phyloP scores from a whole-genome alignment of 371 early-diverging fungal species.

The Synchytrium microbalum region DNA sequence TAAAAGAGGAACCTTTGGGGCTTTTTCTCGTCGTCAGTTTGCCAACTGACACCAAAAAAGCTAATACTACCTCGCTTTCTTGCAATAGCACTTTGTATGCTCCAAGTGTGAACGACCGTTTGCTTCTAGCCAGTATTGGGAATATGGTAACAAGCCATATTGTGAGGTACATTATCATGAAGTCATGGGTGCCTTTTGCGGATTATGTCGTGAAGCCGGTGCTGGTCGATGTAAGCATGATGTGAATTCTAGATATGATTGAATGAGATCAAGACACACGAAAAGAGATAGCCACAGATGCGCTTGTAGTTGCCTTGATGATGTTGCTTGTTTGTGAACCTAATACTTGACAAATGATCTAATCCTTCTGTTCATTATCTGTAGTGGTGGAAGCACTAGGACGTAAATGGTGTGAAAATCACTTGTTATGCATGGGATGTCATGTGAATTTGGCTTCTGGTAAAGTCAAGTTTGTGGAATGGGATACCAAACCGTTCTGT shows the following conservation, averaged over 20 bases:
- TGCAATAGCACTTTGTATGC: constrained; percentile 43
- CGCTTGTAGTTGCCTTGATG: too few species aligned
- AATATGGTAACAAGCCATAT: constrained; percentile 29
- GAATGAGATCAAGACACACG: not conserved
- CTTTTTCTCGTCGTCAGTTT: too few species aligned
- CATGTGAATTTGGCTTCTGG: constrained; percentile 16
- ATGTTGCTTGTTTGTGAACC: too few species aligned
- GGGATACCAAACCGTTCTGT: constrained; percentile 33
- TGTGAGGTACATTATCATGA: constrained; percentile 40
- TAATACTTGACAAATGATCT: too few species aligned
- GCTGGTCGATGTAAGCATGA: constrained; percentile 27
- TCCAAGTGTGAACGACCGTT: constrained; percentile 40
- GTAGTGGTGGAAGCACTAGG: constrained; percentile 29
- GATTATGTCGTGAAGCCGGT: constrained; percentile 25
- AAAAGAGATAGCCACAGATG: too few species aligned
- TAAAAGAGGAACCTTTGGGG: too few species aligned
- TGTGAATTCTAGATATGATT: not conserved
- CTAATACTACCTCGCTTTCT: too few species aligned
- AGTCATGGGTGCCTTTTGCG: constrained; percentile 34
- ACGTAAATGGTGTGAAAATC: constrained; percentile 35
- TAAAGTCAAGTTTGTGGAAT: constrained; percentile 23
- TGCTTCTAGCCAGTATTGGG: constrained; percentile 26
- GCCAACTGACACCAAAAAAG: too few species aligned
- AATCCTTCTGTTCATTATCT: too few species aligned
- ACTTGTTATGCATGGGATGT: constrained; percentile 39